Base-by-base conservation (phyloP, 2,329 filamentous ascomycete genomes). In the Aspergillus oerlinghausenensis region DNA sequence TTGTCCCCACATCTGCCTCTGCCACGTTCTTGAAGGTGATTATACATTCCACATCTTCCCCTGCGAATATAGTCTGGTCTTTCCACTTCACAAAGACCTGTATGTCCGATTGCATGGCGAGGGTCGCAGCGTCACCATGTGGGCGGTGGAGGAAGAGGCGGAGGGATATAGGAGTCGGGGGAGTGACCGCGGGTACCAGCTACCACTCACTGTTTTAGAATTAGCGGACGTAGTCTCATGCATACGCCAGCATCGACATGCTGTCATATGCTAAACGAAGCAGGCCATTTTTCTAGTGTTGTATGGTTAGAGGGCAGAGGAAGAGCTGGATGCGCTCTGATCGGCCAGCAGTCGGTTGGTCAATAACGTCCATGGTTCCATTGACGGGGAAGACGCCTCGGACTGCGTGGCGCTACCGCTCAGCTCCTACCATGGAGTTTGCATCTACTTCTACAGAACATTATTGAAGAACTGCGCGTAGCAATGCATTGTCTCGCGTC, bases 81-180 rank as follows among this genome's bases (percentile, higher is more conserved):
- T 91, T 88, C 89, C 93, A 99, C 78, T 88, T 87, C 74, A 99
- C 90, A 74, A 93, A 96, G 75, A 97, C 93, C 74, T 92, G 89
- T 73, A 99, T 91, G 79, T 95, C 93, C 76, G 82, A 84, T 71
- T 78, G 77, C 73, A 80, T 79, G 60, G 71, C 71, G 71, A 69
- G 60, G 50, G 62, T 60, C 59, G 64, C 60, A 56, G 57, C 52
- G 60, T 69, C 63, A 73, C 70, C 68, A 68, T 72, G 65, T 67
- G 66, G 65, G 62, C 60, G 57, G 57, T 63, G 57, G 59, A 45
- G n/a, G 42, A 47, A 47, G 43, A 35, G 23, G 52, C 21, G 48
- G 49, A 47, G 52, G 40, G 50, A 32, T 45, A 53, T 50, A 17
- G 43, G 8, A 17, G 17, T 21, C 11, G n/a, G 49, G 28, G 32